A percentile compares a stretch with the other conserved stretches of the same genome.
These are phyloP conservation scores for Puccinia hordei DNA, from an alignment of 1,284 basidiomycete species.

Conservation along the genomic window DNA sequence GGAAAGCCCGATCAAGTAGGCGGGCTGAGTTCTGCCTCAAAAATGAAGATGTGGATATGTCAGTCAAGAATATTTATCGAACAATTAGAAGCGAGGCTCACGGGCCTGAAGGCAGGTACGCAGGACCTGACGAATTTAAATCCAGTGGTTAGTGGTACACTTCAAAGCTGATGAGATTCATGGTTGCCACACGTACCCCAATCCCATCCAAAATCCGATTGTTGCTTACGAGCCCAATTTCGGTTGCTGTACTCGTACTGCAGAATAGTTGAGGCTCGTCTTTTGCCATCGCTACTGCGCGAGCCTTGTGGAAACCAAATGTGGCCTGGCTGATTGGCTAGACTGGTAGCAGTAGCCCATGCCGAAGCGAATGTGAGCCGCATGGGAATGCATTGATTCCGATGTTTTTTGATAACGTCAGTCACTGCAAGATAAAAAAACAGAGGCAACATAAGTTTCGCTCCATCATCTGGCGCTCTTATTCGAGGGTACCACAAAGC, in stretches of 20 bases:
- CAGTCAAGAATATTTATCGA: not conserved
- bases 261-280: slow-evolving; percentile 3
- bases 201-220: slow-evolving; percentile 57
- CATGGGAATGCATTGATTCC: not conserved
- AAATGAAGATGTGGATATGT: not conserved
- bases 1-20: slow-evolving; percentile 39
- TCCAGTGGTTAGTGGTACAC: not conserved
- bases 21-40: slow-evolving; percentile 24
- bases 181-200: slow-evolving; percentile 53
- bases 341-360: not conserved
- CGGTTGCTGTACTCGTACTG: slow-evolving; percentile 54
- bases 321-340: slow-evolving; percentile 38
- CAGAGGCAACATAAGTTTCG: not conserved
- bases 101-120: slow-evolving; percentile 45
- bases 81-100: not conserved
- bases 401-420: not conserved
- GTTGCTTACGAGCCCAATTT: slow-evolving; percentile 56
- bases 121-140: slow-evolving; percentile 32
- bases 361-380: slow-evolving; percentile 33
- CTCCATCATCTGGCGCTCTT: not conserved
- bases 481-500: not conserved
- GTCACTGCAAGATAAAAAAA: slow-evolving; percentile 16
- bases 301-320: slow-evolving; percentile 34
- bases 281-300: not conserved
- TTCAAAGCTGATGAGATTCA: not conserved